These are phyloP conservation scores for Raddia distichophylla DNA, from an alignment of 176 grass and related monocot species.

Conservation along the genomic window DNA sequence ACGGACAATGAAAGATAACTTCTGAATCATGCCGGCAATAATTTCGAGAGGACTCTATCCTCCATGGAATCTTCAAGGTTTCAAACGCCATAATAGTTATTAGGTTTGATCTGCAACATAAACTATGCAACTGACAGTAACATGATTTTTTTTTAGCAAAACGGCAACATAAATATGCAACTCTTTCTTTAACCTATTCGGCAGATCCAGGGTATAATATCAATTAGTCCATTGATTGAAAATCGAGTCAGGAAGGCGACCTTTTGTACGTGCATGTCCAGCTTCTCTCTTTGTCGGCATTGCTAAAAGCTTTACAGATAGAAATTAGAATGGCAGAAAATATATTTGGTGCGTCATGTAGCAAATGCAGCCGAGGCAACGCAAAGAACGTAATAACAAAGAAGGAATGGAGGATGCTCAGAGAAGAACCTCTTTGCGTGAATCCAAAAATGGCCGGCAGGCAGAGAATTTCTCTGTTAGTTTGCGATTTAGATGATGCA, in stretches of 20 bases:
- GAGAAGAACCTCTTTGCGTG: not conserved
- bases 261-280: constrained; percentile 27
- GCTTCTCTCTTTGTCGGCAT: constrained; percentile 32
- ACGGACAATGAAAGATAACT: not conserved
- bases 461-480: not conserved
- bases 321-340: not conserved
- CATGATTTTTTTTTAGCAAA: not conserved
- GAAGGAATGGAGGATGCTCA: not conserved
- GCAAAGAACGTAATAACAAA: not conserved
- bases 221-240: not conserved
- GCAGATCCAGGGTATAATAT: not conserved
- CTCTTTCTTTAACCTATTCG: not conserved
- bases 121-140: not conserved
- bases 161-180: too few species aligned
- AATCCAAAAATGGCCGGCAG: constrained; percentile 36
- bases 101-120: not conserved
- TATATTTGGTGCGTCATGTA: not conserved
- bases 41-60: not conserved
- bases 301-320: constrained; percentile 13
- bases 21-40: not conserved
- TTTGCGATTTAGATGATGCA: not conserved
- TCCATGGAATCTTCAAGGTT: not conserved
- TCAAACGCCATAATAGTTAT: not conserved
- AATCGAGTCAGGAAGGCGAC: constrained; percentile 6
- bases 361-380: constrained; percentile 21